These are phyloP conservation scores for barrel medic (Medicago truncatula) DNA, from an alignment of 306 rosid species.

Conservation along the genomic window MtrunA17r5.0-ANR NC_053046.1:40288001-40288500, in stretches of 20 bases:
- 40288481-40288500: slow-evolving; percentile 73
- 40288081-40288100: too few relatives aligned
- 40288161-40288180: neutral
- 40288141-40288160: too few relatives aligned
- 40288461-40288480: slow-evolving; percentile 59
- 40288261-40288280: slow-evolving; percentile 53
- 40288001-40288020: too few relatives aligned
- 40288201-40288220: slow-evolving; percentile 33
- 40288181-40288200: neutral
- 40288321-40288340: slow-evolving; percentile 22
- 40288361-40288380: neutral
- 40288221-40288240: slow-evolving; percentile 26
- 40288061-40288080: too few relatives aligned
- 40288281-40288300: slow-evolving; percentile 22
- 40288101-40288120: too few relatives aligned
- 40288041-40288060: too few relatives aligned
- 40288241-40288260: neutral
- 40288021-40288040: too few relatives aligned
- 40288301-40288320: slow-evolving; percentile 18
- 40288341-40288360: neutral
- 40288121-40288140: too few relatives aligned
- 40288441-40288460: slow-evolving; percentile 34
- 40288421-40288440: slow-evolving; percentile 25
- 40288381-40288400: slow-evolving; percentile 40
- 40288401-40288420: slow-evolving; percentile 34